Conservation (phyloP, 805 yeast species). For the Pichia rugopelliculosa region DNA sequence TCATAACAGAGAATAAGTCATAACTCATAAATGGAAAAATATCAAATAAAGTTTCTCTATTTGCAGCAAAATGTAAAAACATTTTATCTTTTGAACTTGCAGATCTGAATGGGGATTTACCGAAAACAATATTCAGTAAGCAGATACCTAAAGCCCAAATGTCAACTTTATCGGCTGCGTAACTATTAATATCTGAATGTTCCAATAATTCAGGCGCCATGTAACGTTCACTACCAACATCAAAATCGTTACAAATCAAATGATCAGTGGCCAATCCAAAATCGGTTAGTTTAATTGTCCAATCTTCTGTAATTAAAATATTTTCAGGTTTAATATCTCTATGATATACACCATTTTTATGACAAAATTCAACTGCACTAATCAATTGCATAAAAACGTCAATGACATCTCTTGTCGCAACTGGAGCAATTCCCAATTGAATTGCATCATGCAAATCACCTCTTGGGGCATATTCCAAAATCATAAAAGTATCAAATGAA, state of each 20-base stretch:
- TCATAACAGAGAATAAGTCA: slow-evolving; percentile 78
- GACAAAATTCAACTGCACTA: slow-evolving; percentile 45
- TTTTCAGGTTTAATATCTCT: slow-evolving; percentile 55
- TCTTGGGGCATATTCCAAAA: slow-evolving; percentile 75
- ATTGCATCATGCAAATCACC: slow-evolving; percentile 85
- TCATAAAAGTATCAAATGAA: slow-evolving; percentile 43
- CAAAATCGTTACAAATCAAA: slow-evolving; percentile 59
- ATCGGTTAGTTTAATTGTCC: slow-evolving; percentile 51
- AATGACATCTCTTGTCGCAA: slow-evolving; percentile 45
- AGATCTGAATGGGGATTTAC: slow-evolving; percentile 76
- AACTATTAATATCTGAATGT: slow-evolving; percentile 40
- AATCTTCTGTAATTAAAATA: slow-evolving; percentile 44
- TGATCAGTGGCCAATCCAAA: slow-evolving; percentile 53
- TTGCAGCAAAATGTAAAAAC: slow-evolving; percentile 77
- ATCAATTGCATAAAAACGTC: slow-evolving; percentile 46
- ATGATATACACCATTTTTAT: slow-evolving; percentile 41
- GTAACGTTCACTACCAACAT: slow-evolving; percentile 83
- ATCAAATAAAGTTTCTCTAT: slow-evolving; percentile 85
- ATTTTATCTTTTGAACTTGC: slow-evolving; percentile 73
- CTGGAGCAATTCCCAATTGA: slow-evolving; percentile 55
- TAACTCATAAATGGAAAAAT: slow-evolving; percentile 83
- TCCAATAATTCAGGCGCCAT: slow-evolving; percentile 95
- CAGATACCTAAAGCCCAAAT: slow-evolving; percentile 88
- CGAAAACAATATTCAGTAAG: slow-evolving; percentile 76
- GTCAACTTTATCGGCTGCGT: slow-evolving; percentile 77